phyloP scores from a whole-genome alignment of 768 basidiomycete species.

The Tricholoma hemisulphureum region DNA sequence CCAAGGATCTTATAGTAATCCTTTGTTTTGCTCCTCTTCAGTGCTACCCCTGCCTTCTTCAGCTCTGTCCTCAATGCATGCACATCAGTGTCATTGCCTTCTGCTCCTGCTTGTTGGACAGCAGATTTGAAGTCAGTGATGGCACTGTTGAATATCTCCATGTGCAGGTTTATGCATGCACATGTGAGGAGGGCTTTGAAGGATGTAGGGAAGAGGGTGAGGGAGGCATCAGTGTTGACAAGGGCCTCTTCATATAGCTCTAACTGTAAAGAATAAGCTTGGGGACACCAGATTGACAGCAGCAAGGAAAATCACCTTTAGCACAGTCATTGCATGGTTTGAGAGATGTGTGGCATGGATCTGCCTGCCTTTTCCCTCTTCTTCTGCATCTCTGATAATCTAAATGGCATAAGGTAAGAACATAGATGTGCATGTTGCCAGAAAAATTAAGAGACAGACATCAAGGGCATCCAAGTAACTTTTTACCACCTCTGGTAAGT shows the following conservation, averaged over 20 bases:
- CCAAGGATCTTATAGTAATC: constrained; percentile 85
- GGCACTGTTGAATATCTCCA: constrained; percentile 71
- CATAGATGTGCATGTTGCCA: background rate
- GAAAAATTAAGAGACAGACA: constrained; percentile 33
- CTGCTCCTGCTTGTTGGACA: constrained; percentile 66
- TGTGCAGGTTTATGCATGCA: constrained; percentile 71
- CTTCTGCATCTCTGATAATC: constrained; percentile 66
- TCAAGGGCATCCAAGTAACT: constrained; percentile 75
- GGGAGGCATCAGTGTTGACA: constrained; percentile 65
- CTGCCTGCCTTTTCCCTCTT: constrained; percentile 77
- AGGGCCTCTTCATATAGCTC: constrained; percentile 67
- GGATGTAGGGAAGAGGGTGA: constrained; percentile 57
- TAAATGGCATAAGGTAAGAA: constrained; percentile 32
- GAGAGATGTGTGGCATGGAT: constrained; percentile 78
- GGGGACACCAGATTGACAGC: background rate
- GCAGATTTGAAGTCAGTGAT: constrained; percentile 79
- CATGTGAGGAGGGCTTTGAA: constrained; percentile 89
- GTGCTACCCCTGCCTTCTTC: constrained; percentile 74
- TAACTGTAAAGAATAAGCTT: constrained; percentile 45
- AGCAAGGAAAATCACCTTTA: constrained; percentile 50
- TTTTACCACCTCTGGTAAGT: constrained; percentile 58
- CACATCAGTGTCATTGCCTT: constrained; percentile 62
- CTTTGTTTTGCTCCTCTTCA: constrained; percentile 88
- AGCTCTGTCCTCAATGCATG: constrained; percentile 63
- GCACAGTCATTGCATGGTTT: constrained; percentile 78